These are phyloP conservation scores for Apiospora pterosperma DNA, from an alignment of 2,329 filamentous ascomycete species.

Conservation along the genomic window DNA sequence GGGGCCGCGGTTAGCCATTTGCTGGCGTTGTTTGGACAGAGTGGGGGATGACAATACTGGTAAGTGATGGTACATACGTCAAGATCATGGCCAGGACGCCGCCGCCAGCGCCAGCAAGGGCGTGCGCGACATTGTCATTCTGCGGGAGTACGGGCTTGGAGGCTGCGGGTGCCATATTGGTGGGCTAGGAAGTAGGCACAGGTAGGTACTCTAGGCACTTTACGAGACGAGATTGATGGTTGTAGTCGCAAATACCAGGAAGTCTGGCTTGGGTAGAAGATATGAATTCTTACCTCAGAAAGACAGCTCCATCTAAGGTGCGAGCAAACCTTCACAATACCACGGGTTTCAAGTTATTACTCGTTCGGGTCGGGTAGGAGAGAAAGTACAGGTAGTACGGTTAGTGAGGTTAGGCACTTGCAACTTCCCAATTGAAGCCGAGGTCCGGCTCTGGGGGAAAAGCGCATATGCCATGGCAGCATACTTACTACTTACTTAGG, in stretches of 20 bases:
- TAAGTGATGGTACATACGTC: slow-evolving; percentile 55
- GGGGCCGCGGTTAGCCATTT: slow-evolving; percentile 7
- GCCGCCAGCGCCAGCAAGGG: slow-evolving; percentile 86
- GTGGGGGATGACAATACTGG: background rate
- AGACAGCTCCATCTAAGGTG: background rate
- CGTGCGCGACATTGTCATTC: slow-evolving; percentile 96
- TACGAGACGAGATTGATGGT: background rate
- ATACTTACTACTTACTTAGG: background rate
- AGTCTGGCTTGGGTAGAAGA: background rate
- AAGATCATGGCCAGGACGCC: slow-evolving; percentile 93
- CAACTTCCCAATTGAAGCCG: background rate
- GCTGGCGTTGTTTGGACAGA: slow-evolving; percentile 2
- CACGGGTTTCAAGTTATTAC: background rate
- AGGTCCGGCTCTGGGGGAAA: background rate
- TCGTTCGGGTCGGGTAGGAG: background rate
- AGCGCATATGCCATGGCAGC: background rate
- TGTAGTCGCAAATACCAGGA: background rate
- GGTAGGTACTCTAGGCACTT: background rate
- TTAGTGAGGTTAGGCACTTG: background rate
- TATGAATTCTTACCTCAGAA: background rate
- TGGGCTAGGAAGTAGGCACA: background rate
- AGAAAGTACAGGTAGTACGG: too few species aligned
- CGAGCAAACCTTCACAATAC: background rate
- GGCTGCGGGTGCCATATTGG: slow-evolving; percentile 31
- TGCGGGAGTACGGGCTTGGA: slow-evolving; percentile 70